Conservation (phyloP, 331 rosid genomes). For the Spiraea crenata region DNA sequence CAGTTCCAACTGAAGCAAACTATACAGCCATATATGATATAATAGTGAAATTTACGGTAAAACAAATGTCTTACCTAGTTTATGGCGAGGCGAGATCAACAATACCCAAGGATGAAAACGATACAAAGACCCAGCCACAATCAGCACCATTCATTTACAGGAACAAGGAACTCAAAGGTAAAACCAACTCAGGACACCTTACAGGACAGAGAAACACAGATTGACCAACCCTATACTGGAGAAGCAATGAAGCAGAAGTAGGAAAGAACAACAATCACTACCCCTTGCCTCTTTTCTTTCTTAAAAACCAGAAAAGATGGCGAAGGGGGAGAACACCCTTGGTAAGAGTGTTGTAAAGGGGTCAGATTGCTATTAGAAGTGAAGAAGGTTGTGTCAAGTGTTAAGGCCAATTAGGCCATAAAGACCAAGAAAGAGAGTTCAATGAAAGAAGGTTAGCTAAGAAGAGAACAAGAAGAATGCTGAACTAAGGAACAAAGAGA, state of each 20-base stretch:
- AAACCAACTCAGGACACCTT: neutral
- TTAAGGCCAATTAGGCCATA: conserved; percentile 11
- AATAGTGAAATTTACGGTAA: neutral
- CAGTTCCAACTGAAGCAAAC: conserved; percentile 4
- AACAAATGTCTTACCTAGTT: conserved; percentile 40
- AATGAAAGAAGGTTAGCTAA: conserved; percentile 14
- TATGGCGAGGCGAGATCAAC: conserved; percentile 41
- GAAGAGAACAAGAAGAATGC: neutral
- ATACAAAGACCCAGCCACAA: conserved; percentile 9
- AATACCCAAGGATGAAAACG: conserved; percentile 30
- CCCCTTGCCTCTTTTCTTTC: conserved; percentile 60
- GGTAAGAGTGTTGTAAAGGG: conserved; percentile 31
- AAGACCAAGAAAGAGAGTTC: neutral
- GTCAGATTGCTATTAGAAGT: conserved; percentile 28
- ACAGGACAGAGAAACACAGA: conserved; percentile 25
- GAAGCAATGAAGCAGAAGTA: conserved; percentile 39
- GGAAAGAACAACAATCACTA: conserved; percentile 27
- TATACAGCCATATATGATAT: neutral
- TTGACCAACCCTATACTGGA: conserved; percentile 25
- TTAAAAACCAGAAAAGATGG: conserved; percentile 72
- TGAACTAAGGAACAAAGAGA: conserved; percentile 17
- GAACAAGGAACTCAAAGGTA: conserved; percentile 15
- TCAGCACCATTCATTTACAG: conserved; percentile 21
- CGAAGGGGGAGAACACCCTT: conserved; percentile 38
- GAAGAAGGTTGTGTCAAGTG: conserved; percentile 23